Evolutionary conservation across 192 early-diverging fungal species (phyloP), one percentile per base, ranked within the genome.

Genomic region (Paraglomus brasilianum): DNA sequence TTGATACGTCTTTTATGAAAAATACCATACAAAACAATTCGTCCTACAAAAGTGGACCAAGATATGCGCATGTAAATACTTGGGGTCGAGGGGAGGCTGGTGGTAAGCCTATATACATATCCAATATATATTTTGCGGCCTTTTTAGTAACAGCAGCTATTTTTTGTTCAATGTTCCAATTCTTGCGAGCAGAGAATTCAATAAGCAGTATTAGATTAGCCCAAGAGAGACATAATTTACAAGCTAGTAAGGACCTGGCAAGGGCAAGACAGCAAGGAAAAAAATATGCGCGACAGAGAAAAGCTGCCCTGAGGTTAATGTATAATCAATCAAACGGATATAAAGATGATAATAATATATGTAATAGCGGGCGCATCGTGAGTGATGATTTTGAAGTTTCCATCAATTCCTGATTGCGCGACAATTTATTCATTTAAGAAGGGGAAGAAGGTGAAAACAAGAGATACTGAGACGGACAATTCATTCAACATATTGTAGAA

Each of bases 191-290:
- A 22, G 58, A 56, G 22, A 44, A 13, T 17, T 52, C 42, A 42
- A 17, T 48, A 30, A 64, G 21, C 8, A 22, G 14, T 14, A 40
- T 70, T 19, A 46, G 63, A n/a, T 42, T 21, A 57, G 70, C 59
- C 1, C 71, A 70, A 19, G 63, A 78, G 65, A 55, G 63, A 19
- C 74, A 73, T 63, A 74, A 78, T 24, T 17, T 46, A 14, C 36
- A 64, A 47, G 56, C 74, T n/a, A 57, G 66, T 39, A 47, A 72
- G 30, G 71, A 75, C 46, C 49, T 78, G 5, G 50, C 53, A 38
- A 22, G 44, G 9, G 74, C 74, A 36, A 66, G 68, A 50, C 24
- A 17, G 19, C 14, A 49, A 2, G 19, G 63, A n/a, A 11, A 49
- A 15, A 5, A 38, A 49, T 49, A 47, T 11, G 63, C 17, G 17